Base-by-base conservation (phyloP, 176 grass and related monocot species). In the Tuctoria greenei region DNA sequence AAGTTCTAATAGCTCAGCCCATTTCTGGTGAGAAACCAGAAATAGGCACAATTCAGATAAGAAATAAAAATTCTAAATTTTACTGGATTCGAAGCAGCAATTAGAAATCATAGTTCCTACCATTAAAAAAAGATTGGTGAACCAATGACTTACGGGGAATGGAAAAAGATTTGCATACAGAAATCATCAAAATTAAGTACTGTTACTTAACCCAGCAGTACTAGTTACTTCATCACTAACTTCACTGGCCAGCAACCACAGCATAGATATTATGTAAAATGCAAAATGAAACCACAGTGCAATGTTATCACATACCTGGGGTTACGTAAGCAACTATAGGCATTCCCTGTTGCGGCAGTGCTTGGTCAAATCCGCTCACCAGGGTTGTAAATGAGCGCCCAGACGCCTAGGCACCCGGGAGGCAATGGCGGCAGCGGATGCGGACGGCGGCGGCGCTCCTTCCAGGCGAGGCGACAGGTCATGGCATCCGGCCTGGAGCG, bases 361-460 rank as follows among this genome's bases (percentile, higher is more conserved):
- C 88, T 87, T 93, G 86, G 79, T 98, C 95, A 92, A 98, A 98
- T 51, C 95, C 95, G 36, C 95, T n/a, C n/a, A n/a, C n/a, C n/a
- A n/a, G n/a, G n/a, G n/a, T n/a, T n/a, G n/a, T n/a, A n/a, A n/a
- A n/a, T n/a, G n/a, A n/a, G n/a, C n/a, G n/a, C n/a, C n/a, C n/a
- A n/a, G n/a, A n/a, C n/a, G n/a, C n/a, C n/a, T n/a, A n/a, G n/a
- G n/a, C n/a, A n/a, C n/a, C n/a, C n/a, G n/a, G n/a, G n/a, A n/a
- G n/a, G n/a, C n/a, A n/a, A n/a, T n/a, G n/a, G n/a, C n/a, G n/a
- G n/a, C n/a, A n/a, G n/a, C n/a, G n/a, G n/a, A n/a, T n/a, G n/a
- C n/a, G n/a, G n/a, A n/a, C n/a, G n/a, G n/a, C n/a, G n/a, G n/a
- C n/a, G n/a, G n/a, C n/a, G n/a, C n/a, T n/a, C n/a, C n/a, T n/a